A percentile compares a stretch with the other conserved stretches of the same genome.
These are phyloP conservation scores for Gliomastix tumulicola DNA, from an alignment of 2,329 filamentous ascomycete genomes.

Conservation along the genomic window DNA sequence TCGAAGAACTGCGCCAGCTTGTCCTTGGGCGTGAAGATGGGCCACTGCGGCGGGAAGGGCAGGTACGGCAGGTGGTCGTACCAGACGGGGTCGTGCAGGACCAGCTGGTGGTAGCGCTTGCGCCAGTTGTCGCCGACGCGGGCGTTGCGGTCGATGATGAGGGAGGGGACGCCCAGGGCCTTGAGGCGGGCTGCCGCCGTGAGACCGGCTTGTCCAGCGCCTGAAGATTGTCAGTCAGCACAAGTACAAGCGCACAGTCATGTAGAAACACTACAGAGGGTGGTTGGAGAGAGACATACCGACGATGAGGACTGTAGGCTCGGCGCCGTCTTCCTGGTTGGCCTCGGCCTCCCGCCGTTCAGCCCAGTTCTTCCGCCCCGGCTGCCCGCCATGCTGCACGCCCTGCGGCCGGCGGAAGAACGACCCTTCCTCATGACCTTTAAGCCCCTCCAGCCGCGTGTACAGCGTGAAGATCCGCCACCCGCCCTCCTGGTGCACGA, in stretches of 20 bases:
- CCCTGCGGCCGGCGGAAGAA: constrained; percentile 44
- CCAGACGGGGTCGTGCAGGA: constrained; percentile 59
- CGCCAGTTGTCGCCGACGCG: constrained; percentile 48
- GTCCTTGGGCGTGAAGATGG: constrained; percentile 60
- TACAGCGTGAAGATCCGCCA: constrained; percentile 62
- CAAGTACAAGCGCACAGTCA: too few relatives aligned
- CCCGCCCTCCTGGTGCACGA: constrained; percentile 31
- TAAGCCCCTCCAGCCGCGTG: constrained; percentile 49
- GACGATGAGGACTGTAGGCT: constrained; percentile 55
- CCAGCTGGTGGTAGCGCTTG: constrained; percentile 44
- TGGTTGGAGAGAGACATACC: constrained; percentile 30
- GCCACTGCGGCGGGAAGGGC: constrained; percentile 53
- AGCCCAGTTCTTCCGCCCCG: constrained; percentile 51
- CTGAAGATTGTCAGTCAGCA: too few relatives aligned
- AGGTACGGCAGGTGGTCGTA: constrained; percentile 53
- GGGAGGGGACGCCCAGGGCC: constrained; percentile 32
- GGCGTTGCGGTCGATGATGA: constrained; percentile 36
- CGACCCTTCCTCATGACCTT: constrained; percentile 42
- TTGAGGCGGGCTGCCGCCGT: constrained; percentile 36
- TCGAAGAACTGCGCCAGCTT: constrained; percentile 61
- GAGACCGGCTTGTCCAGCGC: constrained; percentile 26
- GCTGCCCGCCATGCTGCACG: constrained; percentile 44
- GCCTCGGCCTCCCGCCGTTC: constrained; percentile 41
- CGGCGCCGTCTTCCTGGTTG: constrained; percentile 34
- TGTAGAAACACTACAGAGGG: too few relatives aligned